A percentile compares a stretch with the other conserved stretches of the same genome.
These are phyloP conservation scores for Tetracladium setigerum DNA, from an alignment of 495 filamentous ascomycete species.

Conservation along the genomic window DNA sequence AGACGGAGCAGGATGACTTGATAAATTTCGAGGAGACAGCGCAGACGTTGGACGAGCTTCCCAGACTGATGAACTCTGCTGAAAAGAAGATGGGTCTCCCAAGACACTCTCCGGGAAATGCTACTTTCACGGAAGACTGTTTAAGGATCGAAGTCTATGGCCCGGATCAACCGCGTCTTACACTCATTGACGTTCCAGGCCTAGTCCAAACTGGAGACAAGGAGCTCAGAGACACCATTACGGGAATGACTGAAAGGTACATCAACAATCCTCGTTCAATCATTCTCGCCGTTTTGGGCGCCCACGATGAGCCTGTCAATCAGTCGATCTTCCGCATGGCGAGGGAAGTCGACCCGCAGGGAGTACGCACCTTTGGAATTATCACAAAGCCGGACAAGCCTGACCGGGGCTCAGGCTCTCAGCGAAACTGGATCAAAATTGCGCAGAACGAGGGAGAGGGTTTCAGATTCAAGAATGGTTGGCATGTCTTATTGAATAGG, in stretches of 20 bases:
- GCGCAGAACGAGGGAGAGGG: conserved; percentile 47
- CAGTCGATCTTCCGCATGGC: conserved; percentile 40
- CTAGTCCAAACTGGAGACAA: conserved; percentile 39
- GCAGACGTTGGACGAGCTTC: conserved; percentile 8
- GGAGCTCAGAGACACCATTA: conserved; percentile 37
- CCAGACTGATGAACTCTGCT: conserved; percentile 1
- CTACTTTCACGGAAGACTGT: too few species aligned
- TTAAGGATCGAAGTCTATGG: conserved; percentile 48
- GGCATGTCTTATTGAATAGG: conserved; percentile 58
- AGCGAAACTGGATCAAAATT: conserved; percentile 45
- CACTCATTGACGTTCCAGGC: conserved; percentile 49
- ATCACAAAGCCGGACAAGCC: conserved; percentile 47
- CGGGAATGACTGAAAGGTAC: conserved; percentile 38
- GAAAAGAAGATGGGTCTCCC: conserved; percentile 5
- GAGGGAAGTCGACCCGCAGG: conserved; percentile 34
- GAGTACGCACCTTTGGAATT: conserved; percentile 40
- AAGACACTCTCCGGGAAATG: conserved; percentile 36
- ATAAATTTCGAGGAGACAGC: background rate
- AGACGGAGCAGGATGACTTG: background rate
- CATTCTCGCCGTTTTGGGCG: conserved; percentile 45
- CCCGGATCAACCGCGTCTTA: conserved; percentile 44
- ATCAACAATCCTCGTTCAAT: conserved; percentile 44
- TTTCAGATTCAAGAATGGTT: conserved; percentile 51
- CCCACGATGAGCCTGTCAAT: conserved; percentile 43
- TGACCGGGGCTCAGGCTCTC: too few species aligned